phyloP scores from a whole-genome alignment of 2,329 filamentous ascomycete species.

The Aspergillus tamarii region DNA sequence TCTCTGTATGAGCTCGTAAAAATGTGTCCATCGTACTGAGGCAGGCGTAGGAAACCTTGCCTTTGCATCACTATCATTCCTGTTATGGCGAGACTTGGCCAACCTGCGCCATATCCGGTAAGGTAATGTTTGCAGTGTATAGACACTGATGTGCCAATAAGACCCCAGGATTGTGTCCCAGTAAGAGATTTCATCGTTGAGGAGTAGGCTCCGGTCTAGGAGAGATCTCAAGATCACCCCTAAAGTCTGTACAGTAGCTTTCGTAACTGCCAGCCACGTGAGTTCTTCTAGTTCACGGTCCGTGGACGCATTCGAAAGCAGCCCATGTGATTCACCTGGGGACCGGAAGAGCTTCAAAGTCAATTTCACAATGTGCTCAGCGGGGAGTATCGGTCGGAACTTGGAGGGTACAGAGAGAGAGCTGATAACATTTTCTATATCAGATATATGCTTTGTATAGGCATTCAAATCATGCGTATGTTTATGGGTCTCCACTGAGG shows the following conservation, averaged over 20 bases:
- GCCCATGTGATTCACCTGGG: constrained; percentile 15
- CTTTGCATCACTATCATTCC: constrained; percentile 41
- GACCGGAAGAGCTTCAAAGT: constrained; percentile 54
- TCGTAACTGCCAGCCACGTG: constrained; percentile 88
- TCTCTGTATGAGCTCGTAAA: constrained; percentile 79
- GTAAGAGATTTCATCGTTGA: constrained; percentile 90
- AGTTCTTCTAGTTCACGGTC: constrained; percentile 71
- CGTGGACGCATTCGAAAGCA: constrained; percentile 28
- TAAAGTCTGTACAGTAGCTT: constrained; percentile 89
- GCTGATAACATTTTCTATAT: constrained; percentile 70
- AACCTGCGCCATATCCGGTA: constrained; percentile 72
- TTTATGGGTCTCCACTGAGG: constrained; percentile 25
- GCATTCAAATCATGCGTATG: constrained; percentile 12
- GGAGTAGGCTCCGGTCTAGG: constrained; percentile 77
- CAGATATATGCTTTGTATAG: constrained; percentile 37
- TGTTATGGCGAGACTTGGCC: constrained; percentile 63
- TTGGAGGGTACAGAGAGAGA: constrained; percentile 71
- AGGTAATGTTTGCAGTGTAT: constrained; percentile 85
- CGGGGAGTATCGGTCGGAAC: constrained; percentile 63
- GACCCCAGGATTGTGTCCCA: constrained; percentile 89
- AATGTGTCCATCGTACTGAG: constrained; percentile 58
- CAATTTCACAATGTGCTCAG: constrained; percentile 62
- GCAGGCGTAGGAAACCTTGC: constrained; percentile 29
- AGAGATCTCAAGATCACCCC: constrained; percentile 77
- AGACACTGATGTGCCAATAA: constrained; percentile 76